Base-by-base conservation (phyloP, 805 yeast species). In the Schwanniomyces yamadae region DNA sequence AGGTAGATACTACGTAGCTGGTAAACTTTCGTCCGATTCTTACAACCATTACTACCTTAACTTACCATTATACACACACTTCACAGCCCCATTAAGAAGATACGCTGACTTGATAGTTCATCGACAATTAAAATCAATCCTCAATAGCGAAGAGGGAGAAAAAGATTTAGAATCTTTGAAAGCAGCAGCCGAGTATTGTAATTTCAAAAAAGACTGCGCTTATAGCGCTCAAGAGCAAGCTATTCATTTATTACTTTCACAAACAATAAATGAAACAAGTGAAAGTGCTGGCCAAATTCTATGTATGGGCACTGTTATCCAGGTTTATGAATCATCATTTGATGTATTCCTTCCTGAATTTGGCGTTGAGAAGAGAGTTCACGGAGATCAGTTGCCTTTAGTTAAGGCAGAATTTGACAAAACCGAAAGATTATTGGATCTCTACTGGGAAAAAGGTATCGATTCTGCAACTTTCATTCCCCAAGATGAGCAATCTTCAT, bases 281-380 rank as follows among this genome's bases (percentile, higher is more conserved):
- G 77, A 73, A 35, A 63, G 73, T 11, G 80, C 91, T 11, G 96
- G 95, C 2, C 96, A 88, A 57, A 57, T 88, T 33, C 71, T 91
- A 44, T 80, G 89, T 25, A 80, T 82, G 77, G 97, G 95, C 11
- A 78, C 88, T 11, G 93, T 91, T 12, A 63, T 88, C 17, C 96
- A 89, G 59, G 97, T 91, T 7, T 90, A 91, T 58, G 98, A 93
- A 61, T 86, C 96, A 1, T 87, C 98, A 2, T 93, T 93, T 64
- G 99, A 93, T 59, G 91, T 90, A 3, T 78, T 84, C 46, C 71
- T 90, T 43, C 96, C 96, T 2, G 96, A 88, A 46, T 84, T 89
- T 64, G 97, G 97, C 28, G 84, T 90, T 49, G 97, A 90, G 57
- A 90, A 90, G 61, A 75, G 97, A 52, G 96, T 90, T 15, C 99